A percentile compares a stretch with the other conserved stretches of the same genome.
Evolutionary conservation across 2,329 filamentous ascomycete genomes (phyloP).

Genomic region (Cephalotrichum gorgonifer): DNA sequence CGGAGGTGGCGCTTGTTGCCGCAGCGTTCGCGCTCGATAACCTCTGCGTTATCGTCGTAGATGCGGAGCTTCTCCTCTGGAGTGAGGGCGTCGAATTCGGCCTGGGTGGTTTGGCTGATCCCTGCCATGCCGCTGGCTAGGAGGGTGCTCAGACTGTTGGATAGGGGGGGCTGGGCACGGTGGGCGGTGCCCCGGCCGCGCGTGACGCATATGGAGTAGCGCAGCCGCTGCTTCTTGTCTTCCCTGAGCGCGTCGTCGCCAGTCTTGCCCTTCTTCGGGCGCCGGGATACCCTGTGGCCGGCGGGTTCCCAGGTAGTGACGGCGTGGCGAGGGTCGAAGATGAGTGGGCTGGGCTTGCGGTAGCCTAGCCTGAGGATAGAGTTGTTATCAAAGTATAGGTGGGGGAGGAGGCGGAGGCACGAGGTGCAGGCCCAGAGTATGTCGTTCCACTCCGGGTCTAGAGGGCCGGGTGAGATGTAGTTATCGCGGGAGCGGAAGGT

Average conservation of each 20-base stretch:
- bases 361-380: not conserved
- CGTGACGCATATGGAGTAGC: not conserved
- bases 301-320: not conserved
- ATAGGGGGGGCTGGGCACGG: not conserved
- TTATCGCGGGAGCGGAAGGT: not conserved
- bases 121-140: not conserved
- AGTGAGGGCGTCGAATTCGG: not conserved
- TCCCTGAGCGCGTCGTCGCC: not conserved
- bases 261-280: not conserved
- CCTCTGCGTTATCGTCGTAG: not conserved
- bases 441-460: not conserved
- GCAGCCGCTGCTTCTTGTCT: not conserved
- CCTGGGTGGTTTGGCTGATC: not conserved
- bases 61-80: not conserved
- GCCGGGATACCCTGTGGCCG: not conserved
- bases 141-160: not conserved
- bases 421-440: not conserved
- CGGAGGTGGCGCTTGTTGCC: not conserved
- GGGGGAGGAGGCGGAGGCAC: constrained; percentile 1
- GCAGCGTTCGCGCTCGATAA: not conserved
- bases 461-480: not conserved
- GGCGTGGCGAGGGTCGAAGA: no score
- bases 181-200: not conserved
- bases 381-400: not conserved
- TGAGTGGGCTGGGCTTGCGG: not conserved